A percentile compares a stretch with the other conserved stretches of the same genome.
phyloP scores from a whole-genome alignment of 768 basidiomycete genomes.

The Lanmaoa rubissima region DNA sequence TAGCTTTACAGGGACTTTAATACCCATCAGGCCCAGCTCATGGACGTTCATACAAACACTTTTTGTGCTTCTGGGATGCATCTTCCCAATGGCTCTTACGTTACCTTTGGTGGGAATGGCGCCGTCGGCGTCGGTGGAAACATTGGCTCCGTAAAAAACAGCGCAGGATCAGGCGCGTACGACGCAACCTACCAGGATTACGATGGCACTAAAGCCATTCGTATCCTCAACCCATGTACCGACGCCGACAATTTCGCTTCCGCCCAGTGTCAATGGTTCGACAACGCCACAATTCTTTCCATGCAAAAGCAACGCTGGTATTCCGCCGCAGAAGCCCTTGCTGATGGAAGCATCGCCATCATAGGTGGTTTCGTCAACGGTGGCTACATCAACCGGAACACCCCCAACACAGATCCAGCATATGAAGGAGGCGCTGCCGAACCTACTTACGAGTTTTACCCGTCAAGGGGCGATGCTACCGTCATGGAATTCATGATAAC shows the following conservation, averaged over 20 bases:
- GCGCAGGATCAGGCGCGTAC: slow-evolving; percentile 47
- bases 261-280: slow-evolving; percentile 67
- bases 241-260: slow-evolving; percentile 45
- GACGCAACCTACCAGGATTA: slow-evolving; percentile 75
- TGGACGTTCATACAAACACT: slow-evolving; percentile 56
- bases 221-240: slow-evolving; percentile 77
- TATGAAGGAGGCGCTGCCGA: slow-evolving; percentile 71
- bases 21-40: slow-evolving; percentile 15
- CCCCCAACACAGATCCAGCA: slow-evolving; percentile 62
- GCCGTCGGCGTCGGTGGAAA: slow-evolving; percentile 67
- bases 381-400: slow-evolving; percentile 77
- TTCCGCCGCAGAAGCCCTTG: slow-evolving; percentile 68
- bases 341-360: slow-evolving; percentile 74
- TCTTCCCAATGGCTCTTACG: slow-evolving; percentile 74
- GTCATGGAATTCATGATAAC: slow-evolving; percentile 65
- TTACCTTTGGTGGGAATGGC: slow-evolving; percentile 75
- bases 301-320: slow-evolving; percentile 79
- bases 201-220: slow-evolving; percentile 77
- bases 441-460: slow-evolving; percentile 83
- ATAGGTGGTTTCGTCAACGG: slow-evolving; percentile 81
- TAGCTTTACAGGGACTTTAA: slow-evolving; percentile 23
- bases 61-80: slow-evolving; percentile 87
- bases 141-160: slow-evolving; percentile 49
- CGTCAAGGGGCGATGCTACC: slow-evolving; percentile 51
- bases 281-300: slow-evolving; percentile 55